phyloP scores from a whole-genome alignment of 2,329 filamentous ascomycete species.

The Fusarium floridanum region DNA sequence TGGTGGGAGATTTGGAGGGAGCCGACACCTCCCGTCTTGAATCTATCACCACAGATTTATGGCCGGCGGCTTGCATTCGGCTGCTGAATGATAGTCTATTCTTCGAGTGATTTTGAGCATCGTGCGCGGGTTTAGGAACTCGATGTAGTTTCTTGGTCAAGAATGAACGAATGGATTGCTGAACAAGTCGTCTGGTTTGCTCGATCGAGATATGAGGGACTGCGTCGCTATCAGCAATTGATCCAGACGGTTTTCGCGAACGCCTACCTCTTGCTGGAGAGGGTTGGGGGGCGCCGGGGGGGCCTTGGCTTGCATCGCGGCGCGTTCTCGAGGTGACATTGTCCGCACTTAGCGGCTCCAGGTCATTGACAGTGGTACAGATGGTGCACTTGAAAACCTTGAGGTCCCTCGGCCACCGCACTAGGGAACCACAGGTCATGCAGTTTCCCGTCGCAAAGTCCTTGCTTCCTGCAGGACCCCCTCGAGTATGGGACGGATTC shows the following conservation, averaged over 20 bases:
- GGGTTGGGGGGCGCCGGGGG: constrained; percentile 16
- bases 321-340: constrained; percentile 37
- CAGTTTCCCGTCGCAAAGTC: constrained; percentile 80
- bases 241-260: not conserved
- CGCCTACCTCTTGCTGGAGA: constrained; percentile 35
- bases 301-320: constrained; percentile 39
- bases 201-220: constrained; percentile 51
- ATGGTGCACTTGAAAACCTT: constrained; percentile 85
- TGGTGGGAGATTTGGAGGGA: constrained; percentile 32
- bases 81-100: constrained; percentile 38
- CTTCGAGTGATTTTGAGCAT: constrained; percentile 23
- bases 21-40: constrained; percentile 9
- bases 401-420: constrained; percentile 82
- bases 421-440: constrained; percentile 86
- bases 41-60: constrained; percentile 14
- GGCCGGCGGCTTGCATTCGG: constrained; percentile 34
- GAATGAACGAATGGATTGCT: constrained; percentile 52
- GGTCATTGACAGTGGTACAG: constrained; percentile 87
- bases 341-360: constrained; percentile 55
- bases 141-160: constrained; percentile 45
- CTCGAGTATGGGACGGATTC: constrained; percentile 45
- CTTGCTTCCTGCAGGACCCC: constrained; percentile 56
- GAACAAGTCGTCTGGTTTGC: constrained; percentile 50
- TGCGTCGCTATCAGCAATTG: constrained; percentile 30
- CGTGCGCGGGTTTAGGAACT: constrained; percentile 28